A percentile compares a stretch with the other conserved stretches of the same genome.
phyloP scores from a whole-genome alignment of 2,329 filamentous ascomycete species.

The Fusarium dlaminii region DNA sequence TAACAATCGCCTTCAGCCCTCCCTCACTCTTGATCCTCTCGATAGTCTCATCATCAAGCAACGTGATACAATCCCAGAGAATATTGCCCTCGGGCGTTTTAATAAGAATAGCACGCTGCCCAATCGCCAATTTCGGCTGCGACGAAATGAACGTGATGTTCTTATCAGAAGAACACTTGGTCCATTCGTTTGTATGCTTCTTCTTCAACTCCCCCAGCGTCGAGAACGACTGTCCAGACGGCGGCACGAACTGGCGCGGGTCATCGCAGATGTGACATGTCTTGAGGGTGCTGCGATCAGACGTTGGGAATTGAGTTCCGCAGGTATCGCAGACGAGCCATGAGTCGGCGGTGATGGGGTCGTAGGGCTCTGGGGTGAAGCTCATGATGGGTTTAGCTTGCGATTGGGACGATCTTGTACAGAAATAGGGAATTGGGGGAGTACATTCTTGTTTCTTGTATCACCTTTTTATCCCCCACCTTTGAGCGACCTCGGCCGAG shows the following conservation, averaged over 20 bases:
- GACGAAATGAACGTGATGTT: slow-evolving; percentile 59
- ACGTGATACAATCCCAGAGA: slow-evolving; percentile 81
- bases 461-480: slow-evolving; percentile 5
- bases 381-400: slow-evolving; percentile 23
- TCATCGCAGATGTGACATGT: slow-evolving; percentile 79
- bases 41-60: slow-evolving; percentile 72
- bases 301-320: slow-evolving; percentile 68
- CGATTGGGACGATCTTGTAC: background rate
- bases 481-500: background rate
- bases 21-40: slow-evolving; percentile 66
- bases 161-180: slow-evolving; percentile 55
- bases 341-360: slow-evolving; percentile 24
- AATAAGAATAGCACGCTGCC: slow-evolving; percentile 77
- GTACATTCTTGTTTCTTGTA: slow-evolving; percentile 1
- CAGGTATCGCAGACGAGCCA: slow-evolving; percentile 72
- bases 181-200: slow-evolving; percentile 64
- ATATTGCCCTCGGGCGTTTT: slow-evolving; percentile 74
- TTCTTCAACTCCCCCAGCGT: slow-evolving; percentile 60
- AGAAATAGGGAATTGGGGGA: background rate
- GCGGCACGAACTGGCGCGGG: slow-evolving; percentile 74
- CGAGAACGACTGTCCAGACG: slow-evolving; percentile 68
- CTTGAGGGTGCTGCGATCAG: slow-evolving; percentile 57
- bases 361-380: slow-evolving; percentile 36
- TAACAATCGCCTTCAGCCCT: slow-evolving; percentile 76
- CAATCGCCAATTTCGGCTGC: slow-evolving; percentile 73